These are phyloP conservation scores for Rosa hybrid DNA, from an alignment of 331 rosid genomes.

Conservation along the genomic window DNA sequence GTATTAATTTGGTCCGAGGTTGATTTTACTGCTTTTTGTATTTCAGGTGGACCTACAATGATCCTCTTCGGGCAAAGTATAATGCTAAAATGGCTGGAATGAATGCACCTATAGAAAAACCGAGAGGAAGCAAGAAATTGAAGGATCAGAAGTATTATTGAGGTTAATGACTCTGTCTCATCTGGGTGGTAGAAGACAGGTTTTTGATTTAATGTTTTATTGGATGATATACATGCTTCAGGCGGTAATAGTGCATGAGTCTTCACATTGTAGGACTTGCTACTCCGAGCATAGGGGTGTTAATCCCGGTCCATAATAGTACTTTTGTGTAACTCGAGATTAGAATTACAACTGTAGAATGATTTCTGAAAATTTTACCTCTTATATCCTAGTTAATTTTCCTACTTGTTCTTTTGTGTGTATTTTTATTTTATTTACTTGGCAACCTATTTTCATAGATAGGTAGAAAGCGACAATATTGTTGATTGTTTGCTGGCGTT, in stretches of 20 bases:
- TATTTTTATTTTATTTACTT: neutral
- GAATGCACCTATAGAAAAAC: conserved; percentile 67
- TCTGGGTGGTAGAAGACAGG: neutral
- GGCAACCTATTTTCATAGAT: neutral
- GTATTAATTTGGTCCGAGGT: neutral
- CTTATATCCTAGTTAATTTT: neutral
- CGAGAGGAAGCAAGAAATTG: conserved; percentile 93
- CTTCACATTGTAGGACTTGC: neutral
- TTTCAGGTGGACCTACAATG: conserved; percentile 96
- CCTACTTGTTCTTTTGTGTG: neutral
- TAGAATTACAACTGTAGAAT: neutral
- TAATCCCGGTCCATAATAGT: neutral
- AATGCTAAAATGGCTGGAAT: conserved; percentile 93
- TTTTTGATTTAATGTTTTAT: neutral
- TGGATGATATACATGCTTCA: neutral
- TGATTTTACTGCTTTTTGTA: conserved; percentile 6
- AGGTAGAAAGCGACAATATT: neutral
- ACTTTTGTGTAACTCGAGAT: neutral
- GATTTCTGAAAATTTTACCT: conserved; percentile 4
- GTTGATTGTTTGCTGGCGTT: no score
- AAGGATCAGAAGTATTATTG: conserved; percentile 57
- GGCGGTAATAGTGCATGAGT: neutral
- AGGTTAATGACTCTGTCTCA: neutral
- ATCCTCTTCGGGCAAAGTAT: conserved; percentile 95
- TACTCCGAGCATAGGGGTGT: neutral